Evolutionary conservation across 257 asterid species (phyloP).

Genomic region (Lantana camara): DNA sequence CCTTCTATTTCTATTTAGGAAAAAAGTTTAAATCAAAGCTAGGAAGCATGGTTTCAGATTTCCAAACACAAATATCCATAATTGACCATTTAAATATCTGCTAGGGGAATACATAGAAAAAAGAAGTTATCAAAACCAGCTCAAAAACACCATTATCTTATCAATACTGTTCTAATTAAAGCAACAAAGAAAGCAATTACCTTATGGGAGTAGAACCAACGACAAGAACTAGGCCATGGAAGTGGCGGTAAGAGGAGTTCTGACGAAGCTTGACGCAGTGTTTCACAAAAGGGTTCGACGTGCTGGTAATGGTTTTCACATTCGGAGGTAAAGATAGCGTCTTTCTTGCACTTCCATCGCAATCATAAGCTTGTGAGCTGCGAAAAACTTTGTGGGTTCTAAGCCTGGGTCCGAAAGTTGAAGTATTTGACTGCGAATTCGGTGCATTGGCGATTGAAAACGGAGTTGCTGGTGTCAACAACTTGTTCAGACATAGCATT

Average conservation of each 20-base stretch:
- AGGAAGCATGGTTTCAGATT: slow-evolving; percentile 1
- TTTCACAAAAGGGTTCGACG: slow-evolving; percentile 85
- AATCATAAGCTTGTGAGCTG: slow-evolving; percentile 25
- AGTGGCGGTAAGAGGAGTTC: slow-evolving; percentile 79
- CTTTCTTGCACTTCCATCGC: slow-evolving; percentile 31
- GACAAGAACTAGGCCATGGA: slow-evolving; percentile 74
- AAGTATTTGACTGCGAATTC: slow-evolving; percentile 24
- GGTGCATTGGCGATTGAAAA: slow-evolving; percentile 25
- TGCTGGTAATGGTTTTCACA: slow-evolving; percentile 71
- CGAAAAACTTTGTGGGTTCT: slow-evolving; percentile 21
- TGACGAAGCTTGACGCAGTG: slow-evolving; percentile 91
- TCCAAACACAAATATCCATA: not conserved
- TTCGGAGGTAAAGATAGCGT: slow-evolving; percentile 45
- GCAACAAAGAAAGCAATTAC: slow-evolving; percentile 32
- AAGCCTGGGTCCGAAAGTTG: slow-evolving; percentile 28
- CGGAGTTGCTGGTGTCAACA: slow-evolving; percentile 28
- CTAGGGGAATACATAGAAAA: not conserved
- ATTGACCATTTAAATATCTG: not conserved
- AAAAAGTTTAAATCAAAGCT: slow-evolving; percentile 1
- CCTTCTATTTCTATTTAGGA: not conserved
- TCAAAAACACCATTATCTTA: too few species aligned
- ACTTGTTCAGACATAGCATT: slow-evolving; percentile 46
- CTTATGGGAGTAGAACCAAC: slow-evolving; percentile 84
- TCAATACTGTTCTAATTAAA: not conserved
- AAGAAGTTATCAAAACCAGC: too few species aligned